These are phyloP conservation scores for Penicillium sp. DNA, from an alignment of 2,329 filamentous ascomycete genomes.

Conservation along the genomic window DNA sequence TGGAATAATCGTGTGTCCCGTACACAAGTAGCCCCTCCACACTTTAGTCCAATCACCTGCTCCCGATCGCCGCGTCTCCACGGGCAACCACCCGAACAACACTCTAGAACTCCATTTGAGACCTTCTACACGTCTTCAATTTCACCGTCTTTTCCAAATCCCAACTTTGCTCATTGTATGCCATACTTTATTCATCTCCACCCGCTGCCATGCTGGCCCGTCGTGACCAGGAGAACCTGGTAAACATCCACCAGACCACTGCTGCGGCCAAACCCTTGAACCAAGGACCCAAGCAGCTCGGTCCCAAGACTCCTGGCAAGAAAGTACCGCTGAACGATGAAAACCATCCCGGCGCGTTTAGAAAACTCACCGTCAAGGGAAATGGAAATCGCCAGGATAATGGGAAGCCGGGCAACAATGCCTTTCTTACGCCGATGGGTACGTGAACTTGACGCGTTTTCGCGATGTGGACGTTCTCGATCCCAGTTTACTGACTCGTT, in stretches of 20 bases:
- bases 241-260: conserved; percentile 66
- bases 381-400: conserved; percentile 56
- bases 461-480: conserved; percentile 3
- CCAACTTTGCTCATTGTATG: conserved; percentile 15
- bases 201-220: conserved; percentile 63
- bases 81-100: conserved; percentile 36
- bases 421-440: conserved; percentile 78
- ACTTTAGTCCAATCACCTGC: conserved; percentile 17
- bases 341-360: conserved; percentile 60
- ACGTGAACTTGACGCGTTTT: conserved; percentile 28
- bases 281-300: conserved; percentile 56
- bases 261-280: conserved; percentile 67
- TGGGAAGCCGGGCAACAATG: conserved; percentile 55
- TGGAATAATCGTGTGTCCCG: conserved; percentile 10
- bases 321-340: conserved; percentile 78
- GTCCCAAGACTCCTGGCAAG: conserved; percentile 79
- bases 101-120: conserved; percentile 21
- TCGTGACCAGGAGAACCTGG: conserved; percentile 82
- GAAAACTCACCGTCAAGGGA: conserved; percentile 56
- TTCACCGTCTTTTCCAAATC: conserved; percentile 9
- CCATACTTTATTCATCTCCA: conserved; percentile 8
- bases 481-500: conserved; percentile 5
- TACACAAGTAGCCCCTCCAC: conserved; percentile 8
- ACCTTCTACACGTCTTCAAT: conserved; percentile 10
- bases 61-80: conserved; percentile 31